Conservation (phyloP, 2,329 filamentous ascomycete genomes). For the Penicillium sp. region DNA sequence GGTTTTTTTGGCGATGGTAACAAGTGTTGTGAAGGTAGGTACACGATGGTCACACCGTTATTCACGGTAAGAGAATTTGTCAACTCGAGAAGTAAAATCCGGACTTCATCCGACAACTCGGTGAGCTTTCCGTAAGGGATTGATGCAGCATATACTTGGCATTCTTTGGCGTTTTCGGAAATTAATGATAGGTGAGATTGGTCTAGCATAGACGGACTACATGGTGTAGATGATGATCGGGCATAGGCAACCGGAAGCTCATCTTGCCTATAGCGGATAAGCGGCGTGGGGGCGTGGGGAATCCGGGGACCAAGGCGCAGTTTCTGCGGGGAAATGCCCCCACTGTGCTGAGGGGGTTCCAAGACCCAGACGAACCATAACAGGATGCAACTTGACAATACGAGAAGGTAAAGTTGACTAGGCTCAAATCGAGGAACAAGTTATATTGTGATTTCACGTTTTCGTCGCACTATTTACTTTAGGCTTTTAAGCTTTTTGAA, state of each 20-base stretch:
- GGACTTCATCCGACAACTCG: conserved; percentile 8
- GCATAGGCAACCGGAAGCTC: background rate
- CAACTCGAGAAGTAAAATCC: background rate
- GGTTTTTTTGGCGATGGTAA: accelerated
- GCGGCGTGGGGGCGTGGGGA: conserved; percentile 16
- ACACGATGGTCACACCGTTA: background rate
- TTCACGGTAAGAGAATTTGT: background rate
- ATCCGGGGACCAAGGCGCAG: conserved; percentile 1
- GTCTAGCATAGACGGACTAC: background rate
- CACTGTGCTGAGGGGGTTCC: background rate
- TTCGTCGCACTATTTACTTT: background rate
- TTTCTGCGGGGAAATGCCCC: background rate
- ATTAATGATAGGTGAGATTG: background rate
- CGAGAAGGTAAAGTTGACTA: background rate
- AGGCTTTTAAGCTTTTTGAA: background rate
- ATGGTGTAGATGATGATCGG: background rate
- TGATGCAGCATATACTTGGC: background rate
- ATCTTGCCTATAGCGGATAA: background rate
- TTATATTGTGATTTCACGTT: background rate
- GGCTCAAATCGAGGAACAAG: background rate
- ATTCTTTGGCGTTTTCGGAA: background rate
- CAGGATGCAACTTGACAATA: background rate
- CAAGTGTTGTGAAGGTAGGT: background rate
- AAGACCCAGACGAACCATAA: background rate
- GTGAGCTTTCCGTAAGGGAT: conserved; percentile 1